Percentiles rank a stretch among this genome's conserved stretches.
phyloP scores from a whole-genome alignment of 129 eudicot species.

The sunflower (Helianthus annuus) region HanXRQr2.0-SUNRISE NC_035448.2:5710089-5710588 shows the following conservation, averaged over 20 bases:
- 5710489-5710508: slow-evolving; percentile 67
- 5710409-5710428: slow-evolving; percentile 52
- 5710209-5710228: slow-evolving; percentile 71
- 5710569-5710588: slow-evolving; percentile 21
- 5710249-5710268: slow-evolving; percentile 83
- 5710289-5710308: slow-evolving; percentile 81
- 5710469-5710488: slow-evolving; percentile 74
- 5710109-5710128: slow-evolving; percentile 74
- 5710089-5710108: slow-evolving; percentile 88
- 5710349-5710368: slow-evolving; percentile 55
- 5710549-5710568: slow-evolving; percentile 22
- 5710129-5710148: slow-evolving; percentile 70
- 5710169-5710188: slow-evolving; percentile 67
- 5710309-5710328: slow-evolving; percentile 75
- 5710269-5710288: slow-evolving; percentile 80
- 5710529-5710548: slow-evolving; percentile 53
- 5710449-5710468: slow-evolving; percentile 87
- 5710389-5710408: slow-evolving; percentile 33
- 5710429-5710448: slow-evolving; percentile 74
- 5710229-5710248: slow-evolving; percentile 88
- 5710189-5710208: slow-evolving; percentile 81
- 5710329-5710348: slow-evolving; percentile 68
- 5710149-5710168: slow-evolving; percentile 70
- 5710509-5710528: slow-evolving; percentile 78
- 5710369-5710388: slow-evolving; percentile 39